Conservation (phyloP, 2,329 filamentous ascomycete genomes). For the Macrophomina phaseolina region DNA sequence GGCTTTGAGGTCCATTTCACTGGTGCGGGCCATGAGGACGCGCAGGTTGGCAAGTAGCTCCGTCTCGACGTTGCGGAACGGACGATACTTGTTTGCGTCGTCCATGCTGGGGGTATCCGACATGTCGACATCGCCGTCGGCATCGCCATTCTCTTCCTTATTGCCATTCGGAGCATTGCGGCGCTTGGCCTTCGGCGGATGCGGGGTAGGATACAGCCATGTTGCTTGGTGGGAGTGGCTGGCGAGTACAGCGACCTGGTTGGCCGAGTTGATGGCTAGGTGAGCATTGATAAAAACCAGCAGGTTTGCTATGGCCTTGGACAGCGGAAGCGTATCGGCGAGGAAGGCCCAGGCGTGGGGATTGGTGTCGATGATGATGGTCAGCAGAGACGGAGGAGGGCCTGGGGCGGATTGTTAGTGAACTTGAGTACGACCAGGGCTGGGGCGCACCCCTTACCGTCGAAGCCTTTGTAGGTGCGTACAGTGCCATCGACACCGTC, state of each 20-base stretch:
- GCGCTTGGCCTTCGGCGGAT: slow-evolving; percentile 22
- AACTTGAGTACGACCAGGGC: background rate
- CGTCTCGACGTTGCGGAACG: slow-evolving; percentile 85
- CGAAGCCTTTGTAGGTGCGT: slow-evolving; percentile 48
- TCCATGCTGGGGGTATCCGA: slow-evolving; percentile 37
- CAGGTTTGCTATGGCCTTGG: slow-evolving; percentile 83
- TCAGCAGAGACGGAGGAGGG: slow-evolving; percentile 78
- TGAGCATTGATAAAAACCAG: slow-evolving; percentile 98
- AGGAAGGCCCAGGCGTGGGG: slow-evolving; percentile 91
- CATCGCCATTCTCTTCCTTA: slow-evolving; percentile 10
- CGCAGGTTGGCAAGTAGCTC: slow-evolving; percentile 77
- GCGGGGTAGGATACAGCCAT: slow-evolving; percentile 81
- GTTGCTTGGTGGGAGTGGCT: slow-evolving; percentile 84
- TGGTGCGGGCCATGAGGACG: slow-evolving; percentile 73
- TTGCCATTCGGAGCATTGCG: slow-evolving; percentile 9
- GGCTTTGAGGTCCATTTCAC: slow-evolving; percentile 63
- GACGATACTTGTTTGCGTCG: slow-evolving; percentile 87
- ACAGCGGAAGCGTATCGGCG: slow-evolving; percentile 74
- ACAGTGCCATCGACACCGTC: slow-evolving; percentile 68
- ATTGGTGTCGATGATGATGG: slow-evolving; percentile 94
- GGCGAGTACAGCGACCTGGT: slow-evolving; percentile 89
- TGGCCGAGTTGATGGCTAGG: slow-evolving; percentile 89
- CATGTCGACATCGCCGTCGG: slow-evolving; percentile 21
- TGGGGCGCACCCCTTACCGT: slow-evolving; percentile 35
- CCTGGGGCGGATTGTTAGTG: slow-evolving; percentile 43